These are phyloP conservation scores for Ceratobasidium sp. DNA, from an alignment of 1,284 basidiomycete species.

Conservation along the genomic window DNA sequence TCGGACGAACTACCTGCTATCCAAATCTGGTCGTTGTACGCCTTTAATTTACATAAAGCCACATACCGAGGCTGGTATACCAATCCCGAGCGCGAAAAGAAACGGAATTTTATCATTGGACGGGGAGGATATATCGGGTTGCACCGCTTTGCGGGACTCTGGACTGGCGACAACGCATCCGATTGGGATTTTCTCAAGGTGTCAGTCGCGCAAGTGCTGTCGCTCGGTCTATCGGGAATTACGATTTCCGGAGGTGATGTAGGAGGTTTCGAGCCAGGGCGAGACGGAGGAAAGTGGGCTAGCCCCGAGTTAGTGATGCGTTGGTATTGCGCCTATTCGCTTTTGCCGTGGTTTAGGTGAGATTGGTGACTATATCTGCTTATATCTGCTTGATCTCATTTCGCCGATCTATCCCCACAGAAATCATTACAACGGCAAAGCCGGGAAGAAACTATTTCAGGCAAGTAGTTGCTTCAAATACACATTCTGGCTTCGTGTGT, in stretches of 20 bases:
- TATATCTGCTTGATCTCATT: not conserved
- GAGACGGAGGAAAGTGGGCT: slow-evolving; percentile 20
- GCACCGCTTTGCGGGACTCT: slow-evolving; percentile 38
- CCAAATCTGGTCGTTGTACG: slow-evolving; percentile 35
- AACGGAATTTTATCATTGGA: slow-evolving; percentile 40
- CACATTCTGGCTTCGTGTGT: too few species aligned
- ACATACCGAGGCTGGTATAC: slow-evolving; percentile 35
- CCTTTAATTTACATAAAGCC: slow-evolving; percentile 38
- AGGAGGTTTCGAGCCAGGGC: slow-evolving; percentile 27
- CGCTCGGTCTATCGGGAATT: slow-evolving; percentile 37
- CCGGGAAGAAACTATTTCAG: slow-evolving; percentile 36
- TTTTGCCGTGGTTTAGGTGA: slow-evolving; percentile 37
- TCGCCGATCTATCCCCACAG: not conserved
- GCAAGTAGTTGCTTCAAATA: not conserved
- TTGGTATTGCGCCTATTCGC: slow-evolving; percentile 38
- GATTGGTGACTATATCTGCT: not conserved
- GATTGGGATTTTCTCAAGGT: slow-evolving; percentile 37
- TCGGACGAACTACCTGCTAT: slow-evolving; percentile 10
- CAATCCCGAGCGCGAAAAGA: slow-evolving; percentile 11
- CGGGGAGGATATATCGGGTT: slow-evolving; percentile 34
- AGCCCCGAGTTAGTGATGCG: slow-evolving; percentile 37
- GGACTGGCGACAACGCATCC: slow-evolving; percentile 38
- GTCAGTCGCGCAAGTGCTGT: slow-evolving; percentile 38
- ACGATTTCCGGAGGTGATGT: slow-evolving; percentile 38
- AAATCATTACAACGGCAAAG: slow-evolving; percentile 36